Conservation (phyloP, 257 asterid species). For the Solanum lignicaule region DNA sequence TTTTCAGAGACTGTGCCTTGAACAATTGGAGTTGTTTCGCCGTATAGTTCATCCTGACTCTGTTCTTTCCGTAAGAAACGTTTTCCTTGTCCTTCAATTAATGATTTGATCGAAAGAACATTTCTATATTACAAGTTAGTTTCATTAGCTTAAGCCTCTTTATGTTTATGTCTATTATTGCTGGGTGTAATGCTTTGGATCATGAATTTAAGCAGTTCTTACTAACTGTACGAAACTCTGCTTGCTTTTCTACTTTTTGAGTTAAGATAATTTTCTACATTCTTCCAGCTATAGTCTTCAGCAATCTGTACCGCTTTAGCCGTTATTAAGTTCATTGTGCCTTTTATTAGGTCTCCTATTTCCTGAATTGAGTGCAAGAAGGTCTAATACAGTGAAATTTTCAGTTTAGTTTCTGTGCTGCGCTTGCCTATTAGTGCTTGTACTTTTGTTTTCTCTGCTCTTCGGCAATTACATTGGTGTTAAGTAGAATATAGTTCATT, state of each 20-base stretch:
- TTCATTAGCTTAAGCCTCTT: not conserved
- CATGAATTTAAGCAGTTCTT: not conserved
- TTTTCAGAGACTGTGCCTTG: slow-evolving; percentile 72
- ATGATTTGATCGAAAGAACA: not conserved
- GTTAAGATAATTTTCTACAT: not conserved
- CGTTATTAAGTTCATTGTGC: not conserved
- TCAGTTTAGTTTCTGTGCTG: not conserved
- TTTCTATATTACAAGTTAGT: not conserved
- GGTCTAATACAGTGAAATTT: not conserved
- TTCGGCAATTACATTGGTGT: not conserved
- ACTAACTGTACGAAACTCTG: not conserved
- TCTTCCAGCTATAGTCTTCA: not conserved
- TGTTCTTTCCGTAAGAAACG: slow-evolving; percentile 48
- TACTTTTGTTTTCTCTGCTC: not conserved
- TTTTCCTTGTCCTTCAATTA: not conserved
- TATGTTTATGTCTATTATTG: not conserved
- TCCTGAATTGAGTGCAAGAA: not conserved
- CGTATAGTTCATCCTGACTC: slow-evolving; percentile 68
- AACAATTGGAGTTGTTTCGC: slow-evolving; percentile 81
- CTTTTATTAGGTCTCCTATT: not conserved
- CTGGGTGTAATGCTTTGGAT: not conserved
- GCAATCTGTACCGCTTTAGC: not conserved
- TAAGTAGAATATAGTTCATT: not conserved
- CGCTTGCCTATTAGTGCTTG: not conserved
- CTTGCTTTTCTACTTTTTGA: not conserved